Evolutionary conservation across 768 basidiomycete species (phyloP), one percentile per base, ranked within the genome.

Genomic region (Naematelia encephala): DNA sequence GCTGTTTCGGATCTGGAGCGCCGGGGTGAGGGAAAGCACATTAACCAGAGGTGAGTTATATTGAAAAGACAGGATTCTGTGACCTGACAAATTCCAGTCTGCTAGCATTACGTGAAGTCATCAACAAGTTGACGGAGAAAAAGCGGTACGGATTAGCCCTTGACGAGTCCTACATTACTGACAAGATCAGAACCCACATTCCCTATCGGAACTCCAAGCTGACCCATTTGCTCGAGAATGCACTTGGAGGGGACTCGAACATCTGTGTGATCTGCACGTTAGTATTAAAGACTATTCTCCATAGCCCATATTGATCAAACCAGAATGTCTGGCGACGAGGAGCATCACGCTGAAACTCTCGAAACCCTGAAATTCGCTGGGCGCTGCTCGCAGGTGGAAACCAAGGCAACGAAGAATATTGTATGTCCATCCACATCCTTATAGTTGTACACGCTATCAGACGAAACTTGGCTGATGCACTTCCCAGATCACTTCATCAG

Each of bases 231-330:
- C 66, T 78, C 14, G 74, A 77, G 62, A 75, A 76, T 56, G 75
- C 77, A 2, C 62, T 78, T 2, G 73, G 72, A 23, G 77, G 76
- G 2, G 75, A 77, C 48, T 76, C 77, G 16, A 72, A 76, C 44
- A 76, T 78, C 47, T 77, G 76, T 30, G 77, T 78, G 27, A 77
- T 78, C 62, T 78, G 77, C 57, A 78, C 77, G 30, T 69, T 29
- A 56, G 67, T 63, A n/a, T 2, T n/a, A n/a, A 5, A 2, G 26
- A 42, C 48, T 60, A 42, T 43, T 43, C 47, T 44, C 39, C 2
- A 8, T 12, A 10, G 11, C 12, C 4, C 23, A 4, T 8, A 14
- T 25, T 43, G 4, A 46, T 23, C 2, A 10, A 12, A 19, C 22
- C 51, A 67, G 62, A 2, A 59, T 76, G 55, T 72, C 74, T 11